Evolutionary conservation across 192 early-diverging fungal genomes (phyloP).

Genomic region (Dissophora globulifera): DNA sequence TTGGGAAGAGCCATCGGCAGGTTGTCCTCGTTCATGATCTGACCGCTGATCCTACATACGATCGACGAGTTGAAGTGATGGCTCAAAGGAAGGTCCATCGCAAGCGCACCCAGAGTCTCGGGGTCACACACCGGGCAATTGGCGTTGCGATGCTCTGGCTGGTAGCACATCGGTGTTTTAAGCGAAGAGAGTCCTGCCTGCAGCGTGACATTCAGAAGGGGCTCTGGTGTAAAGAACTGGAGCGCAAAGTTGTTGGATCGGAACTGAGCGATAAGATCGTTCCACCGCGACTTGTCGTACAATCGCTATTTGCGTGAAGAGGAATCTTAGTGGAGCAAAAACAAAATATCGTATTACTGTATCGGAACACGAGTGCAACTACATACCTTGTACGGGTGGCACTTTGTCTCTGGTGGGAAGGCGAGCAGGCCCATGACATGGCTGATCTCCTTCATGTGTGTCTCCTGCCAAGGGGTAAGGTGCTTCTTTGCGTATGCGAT

Average conservation of each 20-base stretch:
- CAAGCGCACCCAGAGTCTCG: conserved; percentile 86
- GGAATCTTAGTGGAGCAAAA: too few species aligned
- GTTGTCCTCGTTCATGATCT: conserved; percentile 97
- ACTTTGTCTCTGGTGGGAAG: conserved; percentile 79
- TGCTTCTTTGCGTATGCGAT: conserved; percentile 90
- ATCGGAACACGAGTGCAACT: too few species aligned
- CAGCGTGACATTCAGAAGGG: conserved; percentile 86
- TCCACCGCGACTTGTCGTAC: conserved; percentile 82
- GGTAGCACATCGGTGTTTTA: conserved; percentile 88
- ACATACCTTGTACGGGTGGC: conserved; percentile 82
- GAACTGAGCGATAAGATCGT: conserved; percentile 80
- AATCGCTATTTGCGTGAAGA: too few species aligned
- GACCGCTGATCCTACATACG: conserved; percentile 91
- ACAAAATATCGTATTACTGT: too few species aligned
- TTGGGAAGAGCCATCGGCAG: conserved; percentile 96
- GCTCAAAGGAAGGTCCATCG: conserved; percentile 85
- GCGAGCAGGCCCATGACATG: conserved; percentile 92
- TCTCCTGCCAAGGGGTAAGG: conserved; percentile 79
- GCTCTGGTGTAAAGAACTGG: conserved; percentile 86
- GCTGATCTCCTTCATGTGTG: conserved; percentile 83
- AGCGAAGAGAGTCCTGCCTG: conserved; percentile 97
- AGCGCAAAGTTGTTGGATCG: conserved; percentile 88
- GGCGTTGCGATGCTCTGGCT: conserved; percentile 80
- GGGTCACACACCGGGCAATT: conserved; percentile 96
- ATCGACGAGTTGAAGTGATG: conserved; percentile 96